Evolutionary conservation across 129 eudicot genomes (phyloP).

Genomic region (Flaveria ramosissima): DNA sequence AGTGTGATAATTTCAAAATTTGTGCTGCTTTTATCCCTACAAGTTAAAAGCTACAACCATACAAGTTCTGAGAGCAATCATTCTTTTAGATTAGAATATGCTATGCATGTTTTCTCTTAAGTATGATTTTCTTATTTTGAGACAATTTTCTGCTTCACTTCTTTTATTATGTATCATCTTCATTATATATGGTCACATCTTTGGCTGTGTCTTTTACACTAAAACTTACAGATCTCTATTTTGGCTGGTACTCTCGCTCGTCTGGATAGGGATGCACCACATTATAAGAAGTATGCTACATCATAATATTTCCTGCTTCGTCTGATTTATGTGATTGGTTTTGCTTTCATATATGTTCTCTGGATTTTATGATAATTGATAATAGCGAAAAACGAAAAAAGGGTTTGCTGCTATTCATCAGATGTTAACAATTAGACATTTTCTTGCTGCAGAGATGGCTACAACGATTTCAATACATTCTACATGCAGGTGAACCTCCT

Average conservation of each 20-base stretch:
- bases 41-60: too few species aligned
- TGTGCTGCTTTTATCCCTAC: too few species aligned
- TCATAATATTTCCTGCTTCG: slow-evolving; percentile 1
- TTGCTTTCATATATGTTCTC: neutral
- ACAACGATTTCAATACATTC: slow-evolving; percentile 98
- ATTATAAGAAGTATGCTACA: slow-evolving; percentile 76
- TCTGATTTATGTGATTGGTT: neutral
- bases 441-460: slow-evolving; percentile 83
- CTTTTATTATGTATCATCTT: neutral
- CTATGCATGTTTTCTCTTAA: too few species aligned
- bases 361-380: neutral
- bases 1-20: too few species aligned
- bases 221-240: slow-evolving; percentile 81
- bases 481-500: slow-evolving; percentile 68
- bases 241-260: slow-evolving; percentile 99
- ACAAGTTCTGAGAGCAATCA: too few species aligned
- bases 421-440: slow-evolving; percentile 13
- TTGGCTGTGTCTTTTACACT: neutral
- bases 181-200: neutral
- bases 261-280: slow-evolving; percentile 97
- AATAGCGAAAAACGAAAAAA: neutral
- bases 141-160: neutral
- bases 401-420: slow-evolving; percentile 10
- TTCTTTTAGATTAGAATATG: too few species aligned
- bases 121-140: too few species aligned